Evolutionary conservation across 805 yeast genomes (phyloP).

Genomic region (Dipodascopsis tothii): DNA sequence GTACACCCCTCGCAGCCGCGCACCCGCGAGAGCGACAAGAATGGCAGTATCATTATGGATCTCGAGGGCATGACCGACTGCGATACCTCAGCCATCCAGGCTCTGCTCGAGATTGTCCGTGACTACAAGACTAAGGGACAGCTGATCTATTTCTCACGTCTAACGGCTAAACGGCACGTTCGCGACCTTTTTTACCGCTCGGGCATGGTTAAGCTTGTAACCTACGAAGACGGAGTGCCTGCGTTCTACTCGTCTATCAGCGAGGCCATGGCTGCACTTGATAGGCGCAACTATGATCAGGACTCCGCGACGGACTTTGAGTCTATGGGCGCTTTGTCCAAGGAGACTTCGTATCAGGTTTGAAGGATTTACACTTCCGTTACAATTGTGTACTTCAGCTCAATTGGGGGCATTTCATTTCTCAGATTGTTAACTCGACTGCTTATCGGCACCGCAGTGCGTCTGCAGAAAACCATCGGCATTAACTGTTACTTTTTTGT

Average conservation of each 20-base stretch:
- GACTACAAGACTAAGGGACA: slow-evolving; percentile 49
- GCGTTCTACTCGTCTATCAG: slow-evolving; percentile 44
- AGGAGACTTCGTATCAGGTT: no score
- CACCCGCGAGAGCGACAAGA: slow-evolving; percentile 38
- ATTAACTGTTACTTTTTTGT: no score
- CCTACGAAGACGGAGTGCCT: slow-evolving; percentile 30
- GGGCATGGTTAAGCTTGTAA: slow-evolving; percentile 43
- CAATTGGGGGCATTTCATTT: no score
- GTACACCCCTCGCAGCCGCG: slow-evolving; percentile 70
- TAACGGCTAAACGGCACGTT: slow-evolving; percentile 44
- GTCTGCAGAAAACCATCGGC: no score
- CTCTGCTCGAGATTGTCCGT: slow-evolving; percentile 51
- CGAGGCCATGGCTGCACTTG: slow-evolving; percentile 47
- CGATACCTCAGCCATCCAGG: slow-evolving; percentile 75
- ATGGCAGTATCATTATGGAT: slow-evolving; percentile 62
- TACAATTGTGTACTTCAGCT: no score
- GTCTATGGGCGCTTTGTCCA: no score
- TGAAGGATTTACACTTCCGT: no score
- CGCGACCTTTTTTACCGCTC: slow-evolving; percentile 45
- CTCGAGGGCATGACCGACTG: slow-evolving; percentile 72
- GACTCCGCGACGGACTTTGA: neutral
- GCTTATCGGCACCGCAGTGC: no score
- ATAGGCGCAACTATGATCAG: slow-evolving; percentile 26
- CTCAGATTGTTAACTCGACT: no score
- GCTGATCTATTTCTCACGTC: slow-evolving; percentile 53